Percentiles rank a stretch among this genome's conserved stretches.
These are phyloP conservation scores for Tricholoma matsutake DNA, from an alignment of 768 basidiomycete species.

Conservation along the genomic window DNA sequence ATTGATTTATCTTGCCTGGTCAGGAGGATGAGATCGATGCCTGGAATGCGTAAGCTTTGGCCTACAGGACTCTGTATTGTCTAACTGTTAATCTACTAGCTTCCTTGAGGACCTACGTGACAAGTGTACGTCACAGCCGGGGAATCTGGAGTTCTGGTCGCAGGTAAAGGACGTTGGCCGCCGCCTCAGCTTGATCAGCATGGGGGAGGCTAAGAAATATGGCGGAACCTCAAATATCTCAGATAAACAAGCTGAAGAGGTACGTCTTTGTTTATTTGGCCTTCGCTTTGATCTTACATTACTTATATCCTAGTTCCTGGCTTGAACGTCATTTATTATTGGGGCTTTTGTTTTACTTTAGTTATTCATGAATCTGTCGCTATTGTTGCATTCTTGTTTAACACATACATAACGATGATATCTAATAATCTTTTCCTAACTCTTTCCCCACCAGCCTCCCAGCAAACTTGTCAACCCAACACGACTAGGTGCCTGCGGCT, in stretches of 20 bases:
- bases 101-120: slow-evolving; percentile 59
- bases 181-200: slow-evolving; percentile 57
- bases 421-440: slow-evolving; percentile 14
- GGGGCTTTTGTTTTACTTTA: background rate
- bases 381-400: background rate
- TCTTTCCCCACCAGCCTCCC: slow-evolving; percentile 82
- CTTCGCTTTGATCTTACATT: background rate
- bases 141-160: slow-evolving; percentile 69
- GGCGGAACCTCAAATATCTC: slow-evolving; percentile 57
- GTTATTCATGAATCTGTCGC: background rate
- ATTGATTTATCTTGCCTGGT: background rate
- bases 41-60: slow-evolving; percentile 65
- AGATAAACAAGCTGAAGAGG: slow-evolving; percentile 53
- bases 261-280: slow-evolving; percentile 26
- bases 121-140: slow-evolving; percentile 49
- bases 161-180: slow-evolving; percentile 49
- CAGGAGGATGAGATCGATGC: slow-evolving; percentile 82
- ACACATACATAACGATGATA: background rate
- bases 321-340: background rate
- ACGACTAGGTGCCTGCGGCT: slow-evolving; percentile 39
- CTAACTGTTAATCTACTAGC: slow-evolving; percentile 31
- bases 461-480: slow-evolving; percentile 65
- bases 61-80: background rate
- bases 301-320: background rate
- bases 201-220: slow-evolving; percentile 55